These are phyloP conservation scores for Syncephalis fuscata DNA, from an alignment of 371 early-diverging fungal species.

Conservation along the genomic window DNA sequence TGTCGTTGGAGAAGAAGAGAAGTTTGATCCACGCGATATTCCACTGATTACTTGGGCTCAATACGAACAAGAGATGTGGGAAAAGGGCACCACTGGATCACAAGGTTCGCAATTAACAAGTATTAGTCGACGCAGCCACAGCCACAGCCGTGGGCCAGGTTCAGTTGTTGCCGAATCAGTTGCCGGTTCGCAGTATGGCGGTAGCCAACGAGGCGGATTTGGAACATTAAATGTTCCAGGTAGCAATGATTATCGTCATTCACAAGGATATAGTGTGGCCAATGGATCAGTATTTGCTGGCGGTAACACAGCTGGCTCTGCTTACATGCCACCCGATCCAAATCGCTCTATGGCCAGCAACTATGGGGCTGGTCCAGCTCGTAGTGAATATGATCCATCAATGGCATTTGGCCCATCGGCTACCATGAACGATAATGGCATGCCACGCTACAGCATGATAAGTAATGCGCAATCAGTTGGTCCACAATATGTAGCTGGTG, in stretches of 20 bases:
- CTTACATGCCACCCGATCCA: too few relatives aligned
- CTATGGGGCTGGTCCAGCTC: neutral
- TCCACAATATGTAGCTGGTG: neutral
- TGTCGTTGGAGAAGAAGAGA: constrained; percentile 39
- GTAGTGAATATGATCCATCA: neutral
- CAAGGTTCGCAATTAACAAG: constrained; percentile 18
- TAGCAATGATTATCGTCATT: neutral
- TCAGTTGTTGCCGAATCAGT: neutral
- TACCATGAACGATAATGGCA: constrained; percentile 1
- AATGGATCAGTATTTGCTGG: too few relatives aligned
- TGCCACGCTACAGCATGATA: constrained; percentile 1
- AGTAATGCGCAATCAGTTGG: neutral
- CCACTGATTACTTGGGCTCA: constrained; percentile 48
- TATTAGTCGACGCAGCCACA: neutral
- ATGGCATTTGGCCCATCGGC: neutral
- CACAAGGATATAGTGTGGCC: neutral
- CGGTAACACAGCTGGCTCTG: too few relatives aligned
- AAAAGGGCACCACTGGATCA: constrained; percentile 10
- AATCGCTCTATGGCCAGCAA: neutral
- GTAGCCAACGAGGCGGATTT: neutral
- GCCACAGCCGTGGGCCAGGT: neutral
- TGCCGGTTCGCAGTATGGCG: neutral
- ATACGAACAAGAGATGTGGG: constrained; percentile 39
- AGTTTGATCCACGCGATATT: constrained; percentile 49
- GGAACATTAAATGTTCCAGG: neutral